Base-by-base conservation (phyloP, 106 monocot genomes). In the Narthecium ossifragum region DNA sequence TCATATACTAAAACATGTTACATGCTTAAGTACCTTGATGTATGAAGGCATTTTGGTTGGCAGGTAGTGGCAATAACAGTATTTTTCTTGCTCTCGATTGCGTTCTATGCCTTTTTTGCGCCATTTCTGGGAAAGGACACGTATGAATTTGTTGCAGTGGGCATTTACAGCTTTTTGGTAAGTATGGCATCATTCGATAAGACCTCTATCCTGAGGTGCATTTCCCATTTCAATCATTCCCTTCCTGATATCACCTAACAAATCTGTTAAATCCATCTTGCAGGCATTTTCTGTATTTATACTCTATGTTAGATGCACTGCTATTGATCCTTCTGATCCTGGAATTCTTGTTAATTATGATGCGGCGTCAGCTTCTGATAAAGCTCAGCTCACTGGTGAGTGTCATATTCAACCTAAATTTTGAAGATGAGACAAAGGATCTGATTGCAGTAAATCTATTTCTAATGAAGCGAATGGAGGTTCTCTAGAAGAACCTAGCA, bases 261-360 rank as follows among this genome's bases (percentile, higher is more conserved):
- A n/a, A n/a, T n/a, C n/a, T n/a, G n/a, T 43, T 22, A 34, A 10
- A 26, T 46, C 40, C 4, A 9, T 68, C 4, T 67, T 73, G 34
- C 82, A 91, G 85, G 85, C 65, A 45, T 43, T 91, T 33, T 76
- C 62, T 46, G 82, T 91, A 13, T 58, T 82, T 18, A 49, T 91
- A 33, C 82, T 91, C 26, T 91, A 91, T 70, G 60, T 82, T 27
- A 73, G 90, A 74, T 91, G 90, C 43, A 79, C 90, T 61, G 71
- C 73, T 9, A 82, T 91, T 61, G 74, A 91, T 69, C 90, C 90
- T 64, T 61, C 85, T 62, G 85, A 91, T 69, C 71, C 78, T 71
- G 76, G 79, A 43, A 79, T 85, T 46, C 22, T 85, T 29, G 40
- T 68, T 50, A 15, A 15, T 23, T 8, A 4, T 61, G 41, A 70